Conservation (phyloP, 495 filamentous ascomycete genomes). For the Hypomontagnella submonticulosa region DNA sequence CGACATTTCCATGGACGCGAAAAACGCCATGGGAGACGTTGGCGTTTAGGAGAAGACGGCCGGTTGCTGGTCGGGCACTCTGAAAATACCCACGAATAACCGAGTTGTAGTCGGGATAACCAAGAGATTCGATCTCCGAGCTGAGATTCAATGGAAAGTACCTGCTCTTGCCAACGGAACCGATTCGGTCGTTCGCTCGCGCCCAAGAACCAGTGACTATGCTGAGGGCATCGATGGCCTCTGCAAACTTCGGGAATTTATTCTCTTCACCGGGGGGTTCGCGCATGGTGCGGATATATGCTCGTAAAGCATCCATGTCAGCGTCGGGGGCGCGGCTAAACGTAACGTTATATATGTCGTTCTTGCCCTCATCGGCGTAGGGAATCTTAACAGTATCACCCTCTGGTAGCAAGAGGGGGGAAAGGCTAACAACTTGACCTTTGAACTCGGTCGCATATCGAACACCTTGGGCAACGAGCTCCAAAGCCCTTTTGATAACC, state of each 20-base stretch:
- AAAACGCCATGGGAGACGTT: conserved; percentile 64
- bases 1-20: conserved; percentile 42
- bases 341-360: conserved; percentile 56
- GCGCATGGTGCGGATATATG: conserved; percentile 60
- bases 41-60: conserved; percentile 71
- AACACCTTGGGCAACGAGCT: conserved; percentile 41
- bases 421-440: conserved; percentile 58
- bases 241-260: conserved; percentile 55
- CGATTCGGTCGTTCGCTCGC: conserved; percentile 43
- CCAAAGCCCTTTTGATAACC: conserved; percentile 64
- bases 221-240: conserved; percentile 61
- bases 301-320: conserved; percentile 60
- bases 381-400: conserved; percentile 52
- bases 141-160: conserved; percentile 55
- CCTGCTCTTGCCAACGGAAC: conserved; percentile 54
- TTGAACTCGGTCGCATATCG: conserved; percentile 68
- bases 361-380: conserved; percentile 57
- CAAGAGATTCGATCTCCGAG: conserved; percentile 36
- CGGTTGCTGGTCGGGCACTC: conserved; percentile 73
- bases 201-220: conserved; percentile 59
- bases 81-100: conserved; percentile 74
- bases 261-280: conserved; percentile 50
- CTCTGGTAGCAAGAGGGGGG: conserved; percentile 52
- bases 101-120: conserved; percentile 37
- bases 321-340: conserved; percentile 56